Evolutionary conservation across 345 rosid genomes (phyloP).

Genomic region (Populus nigra): DNA sequence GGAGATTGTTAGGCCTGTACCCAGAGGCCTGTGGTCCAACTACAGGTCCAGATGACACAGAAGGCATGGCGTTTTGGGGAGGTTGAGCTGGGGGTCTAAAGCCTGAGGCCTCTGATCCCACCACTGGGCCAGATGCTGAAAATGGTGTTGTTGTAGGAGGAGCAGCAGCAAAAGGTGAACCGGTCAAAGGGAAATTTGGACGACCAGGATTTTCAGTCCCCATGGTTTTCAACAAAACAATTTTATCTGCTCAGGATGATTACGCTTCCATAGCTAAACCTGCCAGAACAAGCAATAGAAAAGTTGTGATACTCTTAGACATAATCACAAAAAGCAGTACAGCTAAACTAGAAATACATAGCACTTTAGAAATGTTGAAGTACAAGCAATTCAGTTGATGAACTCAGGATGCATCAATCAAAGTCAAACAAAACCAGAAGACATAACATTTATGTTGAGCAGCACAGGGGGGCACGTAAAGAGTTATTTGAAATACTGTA

Average conservation of each 20-base stretch:
- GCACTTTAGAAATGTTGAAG: neutral
- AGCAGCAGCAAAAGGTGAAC: slow-evolving; percentile 60
- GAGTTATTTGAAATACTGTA: neutral
- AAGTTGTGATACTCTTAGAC: neutral
- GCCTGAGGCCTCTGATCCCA: slow-evolving; percentile 44
- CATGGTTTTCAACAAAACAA: slow-evolving; percentile 38
- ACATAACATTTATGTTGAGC: neutral
- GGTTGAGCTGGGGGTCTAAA: slow-evolving; percentile 49
- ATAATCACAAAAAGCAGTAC: neutral
- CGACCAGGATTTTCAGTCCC: slow-evolving; percentile 65
- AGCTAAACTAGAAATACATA: neutral
- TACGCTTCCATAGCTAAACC: slow-evolving; percentile 40
- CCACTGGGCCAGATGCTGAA: slow-evolving; percentile 50
- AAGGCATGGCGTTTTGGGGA: slow-evolving; percentile 44
- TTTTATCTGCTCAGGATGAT: slow-evolving; percentile 8
- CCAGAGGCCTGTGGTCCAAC: slow-evolving; percentile 40
- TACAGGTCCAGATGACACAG: slow-evolving; percentile 41
- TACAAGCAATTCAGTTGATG: neutral
- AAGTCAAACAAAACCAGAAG: neutral
- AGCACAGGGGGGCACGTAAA: neutral
- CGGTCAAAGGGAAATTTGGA: slow-evolving; percentile 49
- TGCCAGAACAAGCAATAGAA: slow-evolving; percentile 23
- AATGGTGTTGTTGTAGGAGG: slow-evolving; percentile 57
- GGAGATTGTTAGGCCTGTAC: slow-evolving; percentile 45
- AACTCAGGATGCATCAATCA: neutral